phyloP scores from a whole-genome alignment of 1,284 basidiomycete genomes.

The Sphagnurus paluster region DNA sequence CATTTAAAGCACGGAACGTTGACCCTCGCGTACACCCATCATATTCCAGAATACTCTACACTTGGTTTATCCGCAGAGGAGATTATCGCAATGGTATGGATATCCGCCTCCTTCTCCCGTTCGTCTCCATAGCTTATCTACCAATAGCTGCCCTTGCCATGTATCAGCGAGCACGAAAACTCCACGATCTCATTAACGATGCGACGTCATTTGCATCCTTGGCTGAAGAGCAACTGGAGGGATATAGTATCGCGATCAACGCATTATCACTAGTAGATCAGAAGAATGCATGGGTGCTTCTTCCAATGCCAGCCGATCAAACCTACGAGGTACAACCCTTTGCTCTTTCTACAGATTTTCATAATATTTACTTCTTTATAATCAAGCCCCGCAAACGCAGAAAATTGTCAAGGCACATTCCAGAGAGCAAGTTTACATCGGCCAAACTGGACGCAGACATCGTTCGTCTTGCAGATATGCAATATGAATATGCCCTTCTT shows the following conservation, averaged over 20 bases:
- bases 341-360: conserved; percentile 6
- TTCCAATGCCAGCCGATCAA: conserved; percentile 49
- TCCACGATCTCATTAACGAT: conserved; percentile 60
- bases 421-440: conserved; percentile 66
- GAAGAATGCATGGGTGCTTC: conserved; percentile 83
- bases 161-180: conserved; percentile 89
- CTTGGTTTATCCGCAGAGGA: conserved; percentile 85
- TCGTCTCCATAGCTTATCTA: conserved; percentile 14
- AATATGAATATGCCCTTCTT: conserved; percentile 82
- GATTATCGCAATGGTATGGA: conserved; percentile 85
- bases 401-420: conserved; percentile 75
- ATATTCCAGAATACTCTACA: conserved; percentile 94
- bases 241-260: conserved; percentile 88
- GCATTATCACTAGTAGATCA: conserved; percentile 82
- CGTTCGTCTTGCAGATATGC: conserved; percentile 80
- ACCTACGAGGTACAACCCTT: conserved; percentile 37
- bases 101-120: conserved; percentile 12
- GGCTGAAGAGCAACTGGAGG: conserved; percentile 77
- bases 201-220: conserved; percentile 54
- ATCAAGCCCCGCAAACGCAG: conserved; percentile 63
- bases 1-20: conserved; percentile 93
- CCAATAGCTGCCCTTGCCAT: conserved; percentile 82
- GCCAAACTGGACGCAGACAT: conserved; percentile 73
- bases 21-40: conserved; percentile 85
- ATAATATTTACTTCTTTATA: conserved; percentile 10